These are phyloP conservation scores for Vitis hybrid DNA, from an alignment of 177 flowering plant genomes.

Conservation along the genomic window DNA sequence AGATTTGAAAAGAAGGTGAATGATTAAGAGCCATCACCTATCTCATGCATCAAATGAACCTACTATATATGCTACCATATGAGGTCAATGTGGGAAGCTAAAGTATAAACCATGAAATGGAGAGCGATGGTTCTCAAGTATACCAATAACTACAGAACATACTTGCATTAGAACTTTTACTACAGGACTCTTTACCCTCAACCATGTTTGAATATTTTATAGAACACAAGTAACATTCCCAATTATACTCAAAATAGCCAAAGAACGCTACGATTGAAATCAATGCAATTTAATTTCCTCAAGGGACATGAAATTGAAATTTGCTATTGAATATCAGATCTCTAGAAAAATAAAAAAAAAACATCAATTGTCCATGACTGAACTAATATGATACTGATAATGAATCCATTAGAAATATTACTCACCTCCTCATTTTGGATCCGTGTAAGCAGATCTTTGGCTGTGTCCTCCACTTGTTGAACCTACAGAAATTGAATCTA, in stretches of 20 bases:
- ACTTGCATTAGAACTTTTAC: background rate
- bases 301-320: no score
- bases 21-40: background rate
- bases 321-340: background rate
- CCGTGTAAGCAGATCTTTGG: conserved; percentile 55
- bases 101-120: background rate
- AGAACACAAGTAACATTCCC: no score
- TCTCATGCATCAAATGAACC: background rate
- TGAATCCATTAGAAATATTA: background rate
- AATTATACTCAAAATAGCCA: no score
- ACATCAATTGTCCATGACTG: background rate
- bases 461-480: conserved; percentile 69
- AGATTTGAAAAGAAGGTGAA: no score
- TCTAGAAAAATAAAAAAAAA: background rate
- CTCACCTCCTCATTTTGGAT: conserved; percentile 67
- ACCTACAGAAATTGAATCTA: conserved; percentile 42
- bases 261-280: no score
- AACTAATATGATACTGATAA: background rate
- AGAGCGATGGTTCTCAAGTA: background rate
- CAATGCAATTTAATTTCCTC: no score
- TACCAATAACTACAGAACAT: background rate
- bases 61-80: background rate
- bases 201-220: no score
- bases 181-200: background rate
- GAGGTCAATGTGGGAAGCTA: background rate